Evolutionary conservation across 192 early-diverging fungal species (phyloP).

Genomic region (Dissophora ornata): DNA sequence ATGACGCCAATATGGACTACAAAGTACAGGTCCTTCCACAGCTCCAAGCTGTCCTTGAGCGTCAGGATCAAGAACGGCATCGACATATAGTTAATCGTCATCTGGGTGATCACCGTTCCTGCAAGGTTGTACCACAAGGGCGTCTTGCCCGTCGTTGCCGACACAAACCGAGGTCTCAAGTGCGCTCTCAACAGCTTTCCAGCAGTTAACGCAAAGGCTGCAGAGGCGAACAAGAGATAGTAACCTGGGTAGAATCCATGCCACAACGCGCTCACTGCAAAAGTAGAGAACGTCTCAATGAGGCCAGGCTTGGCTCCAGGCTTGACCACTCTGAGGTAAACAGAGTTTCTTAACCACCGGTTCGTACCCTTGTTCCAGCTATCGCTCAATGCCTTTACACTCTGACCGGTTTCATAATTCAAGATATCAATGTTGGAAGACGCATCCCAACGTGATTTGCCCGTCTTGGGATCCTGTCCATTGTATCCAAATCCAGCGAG

Average conservation of each 20-base stretch:
- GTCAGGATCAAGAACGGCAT: slow-evolving; percentile 78
- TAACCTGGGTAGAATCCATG: slow-evolving; percentile 95
- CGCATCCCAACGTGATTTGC: slow-evolving; percentile 70
- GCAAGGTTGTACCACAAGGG: slow-evolving; percentile 71
- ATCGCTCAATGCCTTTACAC: slow-evolving; percentile 79
- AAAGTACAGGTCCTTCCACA: slow-evolving; percentile 75
- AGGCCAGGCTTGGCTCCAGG: slow-evolving; percentile 65
- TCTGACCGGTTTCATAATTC: slow-evolving; percentile 81
- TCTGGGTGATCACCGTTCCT: slow-evolving; percentile 76
- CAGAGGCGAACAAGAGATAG: slow-evolving; percentile 66
- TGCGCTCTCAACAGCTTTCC: slow-evolving; percentile 33
- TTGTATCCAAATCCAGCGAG: slow-evolving; percentile 87
- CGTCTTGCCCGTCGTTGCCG: slow-evolving; percentile 19
- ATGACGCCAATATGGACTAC: slow-evolving; percentile 68
- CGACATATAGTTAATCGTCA: slow-evolving; percentile 74
- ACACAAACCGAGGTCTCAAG: slow-evolving; percentile 16
- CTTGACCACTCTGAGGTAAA: slow-evolving; percentile 76
- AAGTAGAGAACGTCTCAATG: slow-evolving; percentile 79
- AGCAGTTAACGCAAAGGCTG: slow-evolving; percentile 17
- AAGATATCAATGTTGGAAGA: slow-evolving; percentile 81
- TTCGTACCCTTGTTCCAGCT: slow-evolving; percentile 94
- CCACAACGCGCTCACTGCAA: slow-evolving; percentile 90
- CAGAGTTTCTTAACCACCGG: slow-evolving; percentile 87
- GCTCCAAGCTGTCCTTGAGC: slow-evolving; percentile 61
- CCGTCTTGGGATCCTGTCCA: slow-evolving; percentile 68